A percentile compares a stretch with the other conserved stretches of the same genome.
phyloP scores from a whole-genome alignment of 345 rosid species.

The Physaria fendleri region DNA sequence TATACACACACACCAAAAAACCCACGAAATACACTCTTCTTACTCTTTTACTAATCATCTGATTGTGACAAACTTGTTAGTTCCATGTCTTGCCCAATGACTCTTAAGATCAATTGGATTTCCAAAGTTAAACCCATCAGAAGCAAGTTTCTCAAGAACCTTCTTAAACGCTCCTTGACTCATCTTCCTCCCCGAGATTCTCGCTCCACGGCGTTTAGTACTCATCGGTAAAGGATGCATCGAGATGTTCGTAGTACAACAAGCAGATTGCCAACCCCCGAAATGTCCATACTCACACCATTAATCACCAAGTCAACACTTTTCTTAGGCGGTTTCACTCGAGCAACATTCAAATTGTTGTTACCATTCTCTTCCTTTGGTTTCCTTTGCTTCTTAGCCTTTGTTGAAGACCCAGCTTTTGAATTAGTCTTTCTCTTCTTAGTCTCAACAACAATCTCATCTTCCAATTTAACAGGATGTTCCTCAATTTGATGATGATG shows the following conservation, averaged over 20 bases:
- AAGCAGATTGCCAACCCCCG: constrained; percentile 98
- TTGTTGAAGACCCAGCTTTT: constrained; percentile 42
- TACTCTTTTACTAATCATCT: constrained; percentile 44
- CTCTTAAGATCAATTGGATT: constrained; percentile 86
- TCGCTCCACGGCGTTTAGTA: constrained; percentile 89
- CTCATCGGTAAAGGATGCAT: constrained; percentile 95
- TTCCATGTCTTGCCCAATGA: constrained; percentile 99
- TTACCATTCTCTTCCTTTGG: constrained; percentile 50
- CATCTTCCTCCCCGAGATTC: constrained; percentile 98
- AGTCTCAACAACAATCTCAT: constrained; percentile 39
- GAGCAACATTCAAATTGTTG: constrained; percentile 24
- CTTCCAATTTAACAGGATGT: constrained; percentile 37
- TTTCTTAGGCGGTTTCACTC: constrained; percentile 76
- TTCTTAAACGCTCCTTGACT: constrained; percentile 97
- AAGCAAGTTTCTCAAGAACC: constrained; percentile 89
- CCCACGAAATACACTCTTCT: not conserved
- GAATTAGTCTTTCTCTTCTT: constrained; percentile 64
- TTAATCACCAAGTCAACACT: constrained; percentile 76
- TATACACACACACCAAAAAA: constrained; percentile 17
- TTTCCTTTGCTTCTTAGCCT: constrained; percentile 73
- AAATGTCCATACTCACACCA: constrained; percentile 84
- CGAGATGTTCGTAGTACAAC: constrained; percentile 90
- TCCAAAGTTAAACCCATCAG: constrained; percentile 80
- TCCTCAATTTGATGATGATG: constrained; percentile 48
- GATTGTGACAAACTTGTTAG: constrained; percentile 97